Conservation (phyloP, 1,284 basidiomycete genomes). For the Gymnopus androsaceus region DNA sequence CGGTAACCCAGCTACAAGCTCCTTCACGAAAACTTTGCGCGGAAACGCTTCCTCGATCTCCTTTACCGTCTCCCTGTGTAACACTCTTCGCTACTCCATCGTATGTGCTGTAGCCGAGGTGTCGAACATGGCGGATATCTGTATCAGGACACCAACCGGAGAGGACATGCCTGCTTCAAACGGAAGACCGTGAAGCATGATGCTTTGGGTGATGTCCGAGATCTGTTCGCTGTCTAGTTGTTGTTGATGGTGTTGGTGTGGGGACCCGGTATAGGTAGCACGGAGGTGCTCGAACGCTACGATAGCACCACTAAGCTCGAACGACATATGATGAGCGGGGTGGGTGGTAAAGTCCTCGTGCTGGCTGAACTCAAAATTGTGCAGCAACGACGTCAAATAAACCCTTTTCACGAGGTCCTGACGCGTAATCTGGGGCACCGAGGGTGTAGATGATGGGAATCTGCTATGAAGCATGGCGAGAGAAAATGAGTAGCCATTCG, state of each 20-base stretch:
- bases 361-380: constrained; percentile 22
- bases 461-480: constrained; percentile 67
- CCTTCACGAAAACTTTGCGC: too few species aligned
- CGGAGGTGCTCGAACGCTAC: constrained; percentile 25
- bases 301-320: constrained; percentile 24
- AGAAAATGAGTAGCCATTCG: too few species aligned
- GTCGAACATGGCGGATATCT: constrained; percentile 6
- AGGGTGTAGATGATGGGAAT: constrained; percentile 25
- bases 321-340: constrained; percentile 25
- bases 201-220: constrained; percentile 7
- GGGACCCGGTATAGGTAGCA: constrained; percentile 7
- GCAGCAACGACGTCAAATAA: constrained; percentile 23
- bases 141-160: background rate
- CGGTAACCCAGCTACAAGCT: too few species aligned
- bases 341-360: constrained; percentile 13
- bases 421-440: constrained; percentile 20
- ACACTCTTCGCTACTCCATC: background rate
- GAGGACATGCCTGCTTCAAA: constrained; percentile 7
- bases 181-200: constrained; percentile 4
- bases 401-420: constrained; percentile 20
- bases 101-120: background rate
- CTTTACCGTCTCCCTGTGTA: constrained; percentile 1
- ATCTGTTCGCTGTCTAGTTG: constrained; percentile 17
- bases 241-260: too few species aligned
- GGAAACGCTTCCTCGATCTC: constrained; percentile 9